Base-by-base conservation (phyloP, 768 basidiomycete genomes). In the Mycena floridula region DNA sequence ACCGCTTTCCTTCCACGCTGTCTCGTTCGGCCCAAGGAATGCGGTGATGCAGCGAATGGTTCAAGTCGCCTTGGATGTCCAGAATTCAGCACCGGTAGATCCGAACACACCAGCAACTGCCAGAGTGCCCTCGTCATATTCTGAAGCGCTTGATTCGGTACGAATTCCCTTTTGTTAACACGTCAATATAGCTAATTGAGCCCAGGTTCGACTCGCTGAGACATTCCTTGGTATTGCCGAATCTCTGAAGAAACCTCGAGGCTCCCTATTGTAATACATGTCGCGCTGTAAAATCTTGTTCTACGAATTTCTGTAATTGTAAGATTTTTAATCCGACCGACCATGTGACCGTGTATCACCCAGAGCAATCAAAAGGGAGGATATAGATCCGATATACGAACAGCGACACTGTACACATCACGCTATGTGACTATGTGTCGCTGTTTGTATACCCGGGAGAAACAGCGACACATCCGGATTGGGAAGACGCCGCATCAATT, bases 171-270 rank as follows among this genome's bases (percentile, higher is more conserved):
- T 11, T 43, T 32, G 11, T 18, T 36, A 15, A 3, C 13, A n/a
- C 3, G 25, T 24, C 37, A 15, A 9, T 21, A 18, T 27, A 28
- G 27, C 2, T 25, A 11, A 12, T 45, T 44, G 9, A 25, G 25
- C 25, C 18, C 47, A 81, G 79, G 65, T 80, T 11, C 70, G 67
- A 46, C 66, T 81, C 8, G 71, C 79, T 1, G 66, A 79, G 51
- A 74, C 79, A 3, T 81, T 82, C 67, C 53, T 81, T 20, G 72
- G 70, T 24, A 68, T 81, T 43, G 77, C 78, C 0, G 75, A 78
- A 42, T 78, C 79, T 1, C 54, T 82, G 58, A 66, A 67, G 50
- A 82, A 76, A 51, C 73, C 79, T 4, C 61, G 79, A 51, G 80
- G 73, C 1, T 65, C 70, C 16, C 54, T 81, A 43, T 54, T 79